These are phyloP conservation scores for Daucus carota DNA, from an alignment of 129 eudicot species.

Conservation along the genomic window DH1_v3.0 NC_030381.2:39934001-39934500, in stretches of 20 bases:
- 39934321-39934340: conserved; percentile 32
- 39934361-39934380: conserved; percentile 57
- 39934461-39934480: conserved; percentile 69
- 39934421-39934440: conserved; percentile 44
- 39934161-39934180: conserved; percentile 71
- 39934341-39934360: conserved; percentile 46
- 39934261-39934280: conserved; percentile 68
- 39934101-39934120: conserved; percentile 43
- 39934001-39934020: conserved; percentile 45
- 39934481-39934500: conserved; percentile 45
- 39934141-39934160: conserved; percentile 52
- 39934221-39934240: conserved; percentile 57
- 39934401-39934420: conserved; percentile 62
- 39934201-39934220: conserved; percentile 53
- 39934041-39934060: conserved; percentile 54
- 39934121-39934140: conserved; percentile 52
- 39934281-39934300: conserved; percentile 12
- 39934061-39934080: conserved; percentile 65
- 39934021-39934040: conserved; percentile 44
- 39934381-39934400: conserved; percentile 55
- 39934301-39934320: conserved; percentile 54
- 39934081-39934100: conserved; percentile 67
- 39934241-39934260: conserved; percentile 73
- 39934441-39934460: conserved; percentile 58
- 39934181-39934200: conserved; percentile 55